Evolutionary conservation across 2,329 filamentous ascomycete species (phyloP), one percentile per base, ranked within the genome.

Genomic region (Metarhizium rileyi): DNA sequence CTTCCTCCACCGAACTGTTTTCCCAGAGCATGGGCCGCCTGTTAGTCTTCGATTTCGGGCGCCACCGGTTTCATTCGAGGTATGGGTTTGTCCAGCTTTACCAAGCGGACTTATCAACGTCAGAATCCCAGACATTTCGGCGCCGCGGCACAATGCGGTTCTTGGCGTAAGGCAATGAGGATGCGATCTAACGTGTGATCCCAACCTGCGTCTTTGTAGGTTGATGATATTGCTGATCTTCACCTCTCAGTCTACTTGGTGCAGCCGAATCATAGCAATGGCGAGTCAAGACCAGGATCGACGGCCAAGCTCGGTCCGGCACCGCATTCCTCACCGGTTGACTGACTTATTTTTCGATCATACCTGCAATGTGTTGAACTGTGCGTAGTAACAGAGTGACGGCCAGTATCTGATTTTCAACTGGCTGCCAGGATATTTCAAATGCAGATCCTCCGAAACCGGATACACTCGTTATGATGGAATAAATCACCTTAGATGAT

Each of bases 11-110:
- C n/a, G n/a, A n/a, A n/a, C n/a, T n/a, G n/a, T n/a, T n/a, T n/a
- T n/a, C n/a, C n/a, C 38, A 44, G 35, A n/a, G 25, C 40, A 45
- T 12, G 44, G 33, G n/a, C 33, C 23, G 23, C 14, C 25, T 16
- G 23, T 10, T 23, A 30, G 14, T 20, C 20, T 40, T 27, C 38
- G 38, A 18, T 33, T 47, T 48, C 40, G 47, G 48, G 36, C 47
- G 51, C 41, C 44, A 38, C 41, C 45, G 44, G 44, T 38, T 30
- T 22, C 47, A 44, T 33, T 35, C 30, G 42, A 43, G 47, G 47
- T 45, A 41, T 41, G 35, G 50, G 44, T 35, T 36, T 16, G n/a
- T 46, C 41, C 25, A 46, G 20, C 12, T 12, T 28, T 28, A 38
- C 22, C 16, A n/a, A 22, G 38, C 38, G 38, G 20, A 25, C 22